Conservation (phyloP, 2,329 filamentous ascomycete species). For the Diaporthe sp. region DNA sequence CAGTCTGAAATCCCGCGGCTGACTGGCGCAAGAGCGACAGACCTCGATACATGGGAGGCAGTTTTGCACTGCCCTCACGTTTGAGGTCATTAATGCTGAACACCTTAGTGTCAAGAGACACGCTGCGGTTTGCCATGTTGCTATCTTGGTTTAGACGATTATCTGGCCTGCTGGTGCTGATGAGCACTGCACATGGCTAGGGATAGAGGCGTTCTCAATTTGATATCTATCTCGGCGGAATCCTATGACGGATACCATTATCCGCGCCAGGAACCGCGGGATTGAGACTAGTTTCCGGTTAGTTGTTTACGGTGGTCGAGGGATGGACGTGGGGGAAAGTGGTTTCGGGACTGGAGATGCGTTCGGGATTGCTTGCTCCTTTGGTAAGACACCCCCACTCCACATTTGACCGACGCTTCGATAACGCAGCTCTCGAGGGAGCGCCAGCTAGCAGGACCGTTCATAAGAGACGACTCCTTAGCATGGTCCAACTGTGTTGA, state of each 20-base stretch:
- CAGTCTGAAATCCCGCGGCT: background rate
- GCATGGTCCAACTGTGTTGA: background rate
- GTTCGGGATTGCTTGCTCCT: constrained; percentile 7
- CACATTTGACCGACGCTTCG: background rate
- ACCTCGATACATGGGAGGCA: constrained; percentile 54
- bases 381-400: background rate
- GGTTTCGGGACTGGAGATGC: background rate
- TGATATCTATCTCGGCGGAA: too few species aligned
- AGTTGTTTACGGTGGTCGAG: background rate
- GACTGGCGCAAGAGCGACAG: background rate
- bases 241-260: background rate
- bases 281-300: background rate
- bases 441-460: background rate
- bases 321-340: background rate
- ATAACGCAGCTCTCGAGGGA: background rate
- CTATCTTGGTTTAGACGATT: too few species aligned
- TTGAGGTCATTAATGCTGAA: constrained; percentile 56
- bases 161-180: background rate
- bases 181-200: too few species aligned
- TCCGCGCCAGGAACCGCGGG: background rate
- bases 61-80: constrained; percentile 52
- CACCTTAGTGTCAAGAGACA: constrained; percentile 42
- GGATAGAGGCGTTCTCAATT: background rate
- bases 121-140: constrained; percentile 43
- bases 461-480: background rate